A percentile compares a stretch with the other conserved stretches of the same genome.
Conservation (phyloP, 176 grass and related monocot species). For the Bothriochloa decipiens region DNA sequence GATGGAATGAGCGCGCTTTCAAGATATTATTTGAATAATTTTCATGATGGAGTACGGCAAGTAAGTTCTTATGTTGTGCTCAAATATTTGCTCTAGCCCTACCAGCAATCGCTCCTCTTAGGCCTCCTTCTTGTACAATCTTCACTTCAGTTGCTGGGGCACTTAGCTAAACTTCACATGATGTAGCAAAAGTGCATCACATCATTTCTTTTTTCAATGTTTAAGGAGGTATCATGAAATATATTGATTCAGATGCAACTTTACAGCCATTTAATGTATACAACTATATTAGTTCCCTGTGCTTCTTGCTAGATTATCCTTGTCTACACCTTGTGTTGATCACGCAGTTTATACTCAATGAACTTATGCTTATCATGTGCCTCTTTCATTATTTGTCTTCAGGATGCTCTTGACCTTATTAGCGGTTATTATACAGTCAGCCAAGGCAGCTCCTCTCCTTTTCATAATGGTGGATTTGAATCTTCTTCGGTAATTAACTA, state of each 20-base stretch:
- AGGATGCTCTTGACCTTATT: slow-evolving; percentile 97
- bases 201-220: slow-evolving; percentile 9
- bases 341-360: background rate
- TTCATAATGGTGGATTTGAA: slow-evolving; percentile 76
- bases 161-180: background rate
- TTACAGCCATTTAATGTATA: slow-evolving; percentile 4
- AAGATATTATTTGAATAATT: slow-evolving; percentile 99
- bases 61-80: slow-evolving; percentile 48
- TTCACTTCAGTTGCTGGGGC: background rate
- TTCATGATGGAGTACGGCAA: slow-evolving; percentile 90
- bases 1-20: slow-evolving; percentile 94
- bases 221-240: background rate
- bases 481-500: slow-evolving; percentile 60
- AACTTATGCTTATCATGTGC: slow-evolving; percentile 20
- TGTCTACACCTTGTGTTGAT: slow-evolving; percentile 18
- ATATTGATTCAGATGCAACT: slow-evolving; percentile 17
- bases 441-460: slow-evolving; percentile 64
- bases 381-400: slow-evolving; percentile 44
- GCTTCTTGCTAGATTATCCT: slow-evolving; percentile 29
- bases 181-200: slow-evolving; percentile 7
- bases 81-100: slow-evolving; percentile 15
- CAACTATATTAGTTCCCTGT: slow-evolving; percentile 1
- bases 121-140: slow-evolving; percentile 10
- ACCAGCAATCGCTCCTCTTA: slow-evolving; percentile 6
- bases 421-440: slow-evolving; percentile 76